Base-by-base conservation (phyloP, 2,329 filamentous ascomycete species). In the Claviceps paspali region DNA sequence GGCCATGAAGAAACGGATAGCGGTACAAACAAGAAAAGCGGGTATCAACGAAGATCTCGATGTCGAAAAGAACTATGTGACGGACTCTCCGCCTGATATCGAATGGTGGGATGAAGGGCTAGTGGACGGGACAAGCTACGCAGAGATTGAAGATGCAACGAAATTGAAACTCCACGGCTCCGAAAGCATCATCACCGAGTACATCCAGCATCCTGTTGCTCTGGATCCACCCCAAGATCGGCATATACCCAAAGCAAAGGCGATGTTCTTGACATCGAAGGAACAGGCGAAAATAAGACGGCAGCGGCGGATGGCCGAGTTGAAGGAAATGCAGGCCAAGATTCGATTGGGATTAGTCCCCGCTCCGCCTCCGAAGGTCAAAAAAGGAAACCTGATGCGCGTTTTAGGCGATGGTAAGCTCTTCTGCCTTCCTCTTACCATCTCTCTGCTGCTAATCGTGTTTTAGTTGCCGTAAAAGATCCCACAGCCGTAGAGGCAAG, bases 21-120 rank as follows among this genome's bases (percentile, higher is more conserved):
- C 88, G 1, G 82, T 81, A 47, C 79, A 85, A 48, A 82, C 86
- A 9, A 74, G 87, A 41, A 88, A 86, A 55, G 85, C 82, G n/a
- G 87, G 86, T 33, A 83, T 96, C 43, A 88, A 96, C 50, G 88
- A 96, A 54, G 88, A 88, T 47, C 61, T 84, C 22, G 80, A 92
- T 43, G 76, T 82, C 34, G 88, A 98, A 56, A 93, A 88, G 56
- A 82, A 85, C 23, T 96, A 88, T 54, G 61, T 91, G 4, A 75
- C 95, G 5, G 79, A 88, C 44, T 68, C 71, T 23, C 91, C 91
- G 8, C 91, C 91, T 4, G 80, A 80, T 6, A 71, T 96, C 29
- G 91, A 98, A 57, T 98, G 91, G 91, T 96, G 88, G 84, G 91
- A 98, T 49, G 87, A 96, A 61, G 84, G 79, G 2, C 63, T 96